Evolutionary conservation across 306 rosid species (phyloP).

Genomic region (Sicyos edulis): DNA sequence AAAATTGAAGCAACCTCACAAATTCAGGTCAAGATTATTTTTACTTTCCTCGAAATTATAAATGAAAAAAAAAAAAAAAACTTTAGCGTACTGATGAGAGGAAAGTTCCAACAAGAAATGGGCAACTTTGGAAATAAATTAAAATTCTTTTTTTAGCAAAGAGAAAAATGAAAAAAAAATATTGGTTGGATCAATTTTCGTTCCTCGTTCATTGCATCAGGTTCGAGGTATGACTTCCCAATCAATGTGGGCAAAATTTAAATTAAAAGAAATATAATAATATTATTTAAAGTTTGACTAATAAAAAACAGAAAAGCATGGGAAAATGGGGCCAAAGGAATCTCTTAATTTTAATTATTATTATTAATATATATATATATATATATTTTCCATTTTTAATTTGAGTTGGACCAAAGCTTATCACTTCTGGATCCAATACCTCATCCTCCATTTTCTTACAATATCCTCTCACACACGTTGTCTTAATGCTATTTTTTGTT

Average conservation of each 20-base stretch:
- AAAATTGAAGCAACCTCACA: no score
- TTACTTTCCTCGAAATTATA: no score
- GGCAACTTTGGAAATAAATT: background rate
- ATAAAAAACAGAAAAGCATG: conserved; percentile 19
- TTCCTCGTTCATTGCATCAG: conserved; percentile 23
- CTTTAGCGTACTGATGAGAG: background rate
- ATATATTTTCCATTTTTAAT: background rate
- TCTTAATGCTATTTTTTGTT: no score
- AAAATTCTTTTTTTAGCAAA: background rate
- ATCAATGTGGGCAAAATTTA: no score
- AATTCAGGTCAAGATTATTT: no score
- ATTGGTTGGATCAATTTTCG: conserved; percentile 11
- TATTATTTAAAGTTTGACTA: background rate
- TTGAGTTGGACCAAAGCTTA: conserved; percentile 17
- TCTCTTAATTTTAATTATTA: background rate
- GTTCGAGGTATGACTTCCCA: conserved; percentile 23
- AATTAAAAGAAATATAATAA: background rate
- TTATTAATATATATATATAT: no score
- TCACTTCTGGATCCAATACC: background rate
- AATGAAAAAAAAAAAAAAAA: background rate
- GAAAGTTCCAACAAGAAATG: conserved; percentile 19
- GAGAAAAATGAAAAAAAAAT: background rate
- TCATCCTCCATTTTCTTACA: conserved; percentile 12
- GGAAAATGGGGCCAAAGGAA: conserved; percentile 14
- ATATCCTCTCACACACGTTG: conserved; percentile 4